These are phyloP conservation scores for Arachis stenosperma DNA, from an alignment of 306 rosid species.

Conservation along the genomic window DNA sequence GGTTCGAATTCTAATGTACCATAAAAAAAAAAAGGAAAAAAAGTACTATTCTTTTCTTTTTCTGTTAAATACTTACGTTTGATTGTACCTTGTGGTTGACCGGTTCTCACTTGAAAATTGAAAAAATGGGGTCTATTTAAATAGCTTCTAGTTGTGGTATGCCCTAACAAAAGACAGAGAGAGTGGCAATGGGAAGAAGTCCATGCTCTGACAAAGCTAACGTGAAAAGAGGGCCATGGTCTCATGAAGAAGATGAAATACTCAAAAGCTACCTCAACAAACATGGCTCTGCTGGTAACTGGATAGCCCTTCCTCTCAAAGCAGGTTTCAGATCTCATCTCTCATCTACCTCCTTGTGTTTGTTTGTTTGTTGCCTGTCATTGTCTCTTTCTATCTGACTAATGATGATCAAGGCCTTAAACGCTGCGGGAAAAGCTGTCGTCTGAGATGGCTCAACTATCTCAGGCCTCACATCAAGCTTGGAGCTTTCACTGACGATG, in stretches of 20 bases:
- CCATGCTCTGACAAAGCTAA: constrained; percentile 50
- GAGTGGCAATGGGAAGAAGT: constrained; percentile 44
- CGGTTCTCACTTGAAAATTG: too few relatives aligned
- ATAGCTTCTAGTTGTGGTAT: background rate
- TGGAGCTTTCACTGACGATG: constrained; percentile 41
- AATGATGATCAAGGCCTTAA: constrained; percentile 33
- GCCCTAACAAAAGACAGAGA: too few relatives aligned
- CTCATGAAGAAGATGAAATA: constrained; percentile 37
- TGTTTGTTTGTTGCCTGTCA: background rate
- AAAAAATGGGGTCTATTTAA: too few relatives aligned
- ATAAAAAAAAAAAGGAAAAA: too few relatives aligned
- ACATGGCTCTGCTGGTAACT: constrained; percentile 39
- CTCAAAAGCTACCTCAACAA: constrained; percentile 42
- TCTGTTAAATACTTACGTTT: too few relatives aligned
- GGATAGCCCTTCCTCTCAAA: constrained; percentile 47
- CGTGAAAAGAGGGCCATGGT: constrained; percentile 47
- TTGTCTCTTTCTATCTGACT: too few relatives aligned
- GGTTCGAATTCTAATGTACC: too few relatives aligned
- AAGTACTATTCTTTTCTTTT: too few relatives aligned
- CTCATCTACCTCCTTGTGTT: too few relatives aligned
- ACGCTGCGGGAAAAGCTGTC: constrained; percentile 47
- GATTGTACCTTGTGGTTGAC: too few relatives aligned
- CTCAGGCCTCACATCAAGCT: constrained; percentile 48
- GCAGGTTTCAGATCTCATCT: constrained; percentile 25
- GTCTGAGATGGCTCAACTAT: constrained; percentile 47